Base-by-base conservation (phyloP, 805 yeast species). In the Nakazawaea anatomiae region DNA sequence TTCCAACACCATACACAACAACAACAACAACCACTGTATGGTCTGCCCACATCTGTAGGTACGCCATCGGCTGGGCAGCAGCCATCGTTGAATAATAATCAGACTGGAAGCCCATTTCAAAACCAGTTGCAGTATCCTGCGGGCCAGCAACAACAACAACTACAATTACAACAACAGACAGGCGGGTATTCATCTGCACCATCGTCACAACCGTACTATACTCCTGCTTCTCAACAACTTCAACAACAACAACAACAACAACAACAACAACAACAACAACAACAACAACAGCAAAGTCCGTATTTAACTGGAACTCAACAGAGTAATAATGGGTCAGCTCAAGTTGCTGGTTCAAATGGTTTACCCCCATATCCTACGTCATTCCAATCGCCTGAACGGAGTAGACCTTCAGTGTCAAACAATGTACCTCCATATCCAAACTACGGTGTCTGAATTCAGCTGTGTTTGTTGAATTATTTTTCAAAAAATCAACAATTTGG, bases 341-440 rank as follows among this genome's bases (percentile, higher is more conserved):
- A 18, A 18, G 25, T 18, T 10, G 36, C 36, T 34, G 36, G 36
- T 10, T 34, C 36, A 34, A 34, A 12, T 34, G 36, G 3, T 9
- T 34, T 34, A 34, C 40, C 40, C n/a, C 39, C 46, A 6, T 43
- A 43, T 18, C 46, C 46, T 32, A 32, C 29, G 6, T 9, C 18
- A 32, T 11, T 32, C 27, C 28, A 31, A 4, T 32, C 32, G 5
- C 30, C n/a, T 3, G 39, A 43, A 31, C 18, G 12, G 43, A 10
- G 9, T 8, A 32, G 14, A 31, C 39, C 38, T 42, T 10, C 45
- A 18, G 25, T 18, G 11, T 31, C 45, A 6, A 12, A 32, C 10
- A 25, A 31, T 4, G 38, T 14, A 8, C 51, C 51, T 18, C 47
- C 51, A 30, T 48, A 48, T 43, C 51, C 51, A 14, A 42, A 36